Evolutionary conservation across 352 stramenopile species (phyloP).

Genomic region (Ophiocytium majus): DNA sequence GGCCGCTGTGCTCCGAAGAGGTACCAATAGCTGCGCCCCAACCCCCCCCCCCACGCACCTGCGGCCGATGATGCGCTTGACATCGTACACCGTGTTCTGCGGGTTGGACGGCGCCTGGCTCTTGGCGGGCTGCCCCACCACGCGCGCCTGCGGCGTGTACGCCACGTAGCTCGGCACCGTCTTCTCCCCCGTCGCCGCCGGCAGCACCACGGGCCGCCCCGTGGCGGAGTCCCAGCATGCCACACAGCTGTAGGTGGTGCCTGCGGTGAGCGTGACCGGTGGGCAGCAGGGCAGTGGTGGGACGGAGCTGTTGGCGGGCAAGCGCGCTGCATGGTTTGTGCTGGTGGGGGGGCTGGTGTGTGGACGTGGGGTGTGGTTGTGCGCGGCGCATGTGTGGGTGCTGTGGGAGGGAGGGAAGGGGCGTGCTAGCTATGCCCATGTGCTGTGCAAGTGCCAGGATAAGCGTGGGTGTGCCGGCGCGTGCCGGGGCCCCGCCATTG

Average conservation of each 20-base stretch:
- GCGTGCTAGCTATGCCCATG: background rate
- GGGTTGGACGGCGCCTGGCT: conserved; percentile 80
- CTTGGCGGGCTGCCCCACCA: conserved; percentile 53
- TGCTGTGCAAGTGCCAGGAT: background rate
- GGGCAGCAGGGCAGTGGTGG: background rate
- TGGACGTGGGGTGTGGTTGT: background rate
- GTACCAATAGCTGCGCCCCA: too few species aligned
- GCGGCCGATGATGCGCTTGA: conserved; percentile 90
- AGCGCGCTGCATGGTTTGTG: background rate
- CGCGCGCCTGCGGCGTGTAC: conserved; percentile 53
- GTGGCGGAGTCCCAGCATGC: conserved; percentile 47
- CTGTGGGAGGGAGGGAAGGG: background rate
- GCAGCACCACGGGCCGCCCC: conserved; percentile 45
- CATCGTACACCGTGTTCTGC: conserved; percentile 90
- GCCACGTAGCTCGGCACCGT: conserved; percentile 57
- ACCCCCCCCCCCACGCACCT: too few species aligned
- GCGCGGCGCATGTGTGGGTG: background rate
- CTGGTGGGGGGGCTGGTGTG: background rate
- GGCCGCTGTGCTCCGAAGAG: too few species aligned
- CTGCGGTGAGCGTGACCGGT: background rate
- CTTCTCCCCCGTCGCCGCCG: conserved; percentile 39
- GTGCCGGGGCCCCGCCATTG: too few species aligned
- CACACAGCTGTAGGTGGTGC: conserved; percentile 56
- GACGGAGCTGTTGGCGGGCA: background rate
- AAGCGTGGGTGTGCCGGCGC: background rate